Evolutionary conservation across 2,329 filamentous ascomycete species (phyloP).

Genomic region (Calycina herbarum): DNA sequence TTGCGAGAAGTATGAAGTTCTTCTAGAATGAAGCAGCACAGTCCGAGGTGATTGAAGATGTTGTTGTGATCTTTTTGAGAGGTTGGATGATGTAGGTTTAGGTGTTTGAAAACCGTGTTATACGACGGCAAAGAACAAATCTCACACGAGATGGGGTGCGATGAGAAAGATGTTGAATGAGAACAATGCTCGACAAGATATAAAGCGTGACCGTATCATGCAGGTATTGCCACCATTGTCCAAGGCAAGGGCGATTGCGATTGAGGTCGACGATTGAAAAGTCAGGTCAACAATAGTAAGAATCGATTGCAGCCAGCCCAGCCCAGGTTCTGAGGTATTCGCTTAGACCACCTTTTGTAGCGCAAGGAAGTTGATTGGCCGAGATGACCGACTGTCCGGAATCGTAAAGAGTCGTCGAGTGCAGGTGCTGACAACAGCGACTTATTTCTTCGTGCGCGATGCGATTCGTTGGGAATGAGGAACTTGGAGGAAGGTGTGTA

Average conservation of each 20-base stretch:
- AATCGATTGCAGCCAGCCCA: background rate
- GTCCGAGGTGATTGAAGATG: background rate
- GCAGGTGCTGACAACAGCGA: background rate
- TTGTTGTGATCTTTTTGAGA: background rate
- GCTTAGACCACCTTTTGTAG: background rate
- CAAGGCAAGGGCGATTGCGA: background rate
- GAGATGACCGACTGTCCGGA: constrained; percentile 1
- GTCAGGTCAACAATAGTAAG: constrained; percentile 1
- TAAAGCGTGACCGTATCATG: background rate
- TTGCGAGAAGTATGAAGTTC: background rate
- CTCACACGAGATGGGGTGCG: background rate
- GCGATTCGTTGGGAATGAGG: too few relatives aligned
- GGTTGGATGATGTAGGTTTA: constrained; percentile 11
- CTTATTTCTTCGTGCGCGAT: too few relatives aligned
- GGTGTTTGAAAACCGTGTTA: constrained; percentile 18
- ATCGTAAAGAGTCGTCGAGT: background rate
- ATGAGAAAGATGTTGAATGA: background rate
- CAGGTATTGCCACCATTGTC: background rate
- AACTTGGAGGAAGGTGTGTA: too few relatives aligned
- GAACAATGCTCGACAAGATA: background rate
- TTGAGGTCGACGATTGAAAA: constrained; percentile 5
- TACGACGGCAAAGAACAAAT: constrained; percentile 7
- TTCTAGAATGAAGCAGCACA: background rate
- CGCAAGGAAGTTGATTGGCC: constrained; percentile 3
- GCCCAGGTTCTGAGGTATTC: constrained; percentile 1